Conservation (phyloP, 257 asterid genomes). For the Petunia secreta region DNA sequence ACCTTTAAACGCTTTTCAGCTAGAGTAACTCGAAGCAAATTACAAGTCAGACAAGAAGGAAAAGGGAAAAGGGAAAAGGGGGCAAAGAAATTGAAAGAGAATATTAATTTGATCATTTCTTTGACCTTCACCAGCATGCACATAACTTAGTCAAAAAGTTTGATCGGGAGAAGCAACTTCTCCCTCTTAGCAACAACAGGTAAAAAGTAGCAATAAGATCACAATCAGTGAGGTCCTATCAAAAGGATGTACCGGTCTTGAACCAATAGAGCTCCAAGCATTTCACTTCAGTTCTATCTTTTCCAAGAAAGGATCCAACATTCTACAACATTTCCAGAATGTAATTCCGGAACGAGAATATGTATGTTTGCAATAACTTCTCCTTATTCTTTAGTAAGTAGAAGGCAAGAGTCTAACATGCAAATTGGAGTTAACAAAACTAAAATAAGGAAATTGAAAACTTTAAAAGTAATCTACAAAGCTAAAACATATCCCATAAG, state of each 20-base stretch:
- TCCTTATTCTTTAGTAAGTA: background rate
- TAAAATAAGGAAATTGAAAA: background rate
- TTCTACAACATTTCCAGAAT: background rate
- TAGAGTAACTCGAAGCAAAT: conserved; percentile 14
- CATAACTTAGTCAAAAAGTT: background rate
- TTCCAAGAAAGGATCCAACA: background rate
- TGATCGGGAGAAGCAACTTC: background rate
- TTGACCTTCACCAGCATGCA: background rate
- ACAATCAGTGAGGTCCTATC: background rate
- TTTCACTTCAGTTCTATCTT: background rate
- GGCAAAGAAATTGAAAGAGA: conserved; percentile 1
- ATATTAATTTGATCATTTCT: background rate
- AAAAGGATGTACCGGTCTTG: background rate
- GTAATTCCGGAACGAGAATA: background rate
- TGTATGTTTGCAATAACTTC: background rate
- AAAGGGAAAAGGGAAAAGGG: background rate
- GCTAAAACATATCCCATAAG: background rate
- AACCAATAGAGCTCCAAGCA: background rate
- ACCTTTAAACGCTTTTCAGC: background rate
- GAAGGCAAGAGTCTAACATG: background rate
- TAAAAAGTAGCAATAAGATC: background rate
- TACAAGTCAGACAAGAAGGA: conserved; percentile 13
- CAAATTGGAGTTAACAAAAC: background rate
- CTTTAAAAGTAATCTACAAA: background rate
- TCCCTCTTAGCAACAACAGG: background rate